These are phyloP conservation scores for Penicillium sp. DNA, from an alignment of 2,329 filamentous ascomycete genomes.

Conservation along the genomic window DNA sequence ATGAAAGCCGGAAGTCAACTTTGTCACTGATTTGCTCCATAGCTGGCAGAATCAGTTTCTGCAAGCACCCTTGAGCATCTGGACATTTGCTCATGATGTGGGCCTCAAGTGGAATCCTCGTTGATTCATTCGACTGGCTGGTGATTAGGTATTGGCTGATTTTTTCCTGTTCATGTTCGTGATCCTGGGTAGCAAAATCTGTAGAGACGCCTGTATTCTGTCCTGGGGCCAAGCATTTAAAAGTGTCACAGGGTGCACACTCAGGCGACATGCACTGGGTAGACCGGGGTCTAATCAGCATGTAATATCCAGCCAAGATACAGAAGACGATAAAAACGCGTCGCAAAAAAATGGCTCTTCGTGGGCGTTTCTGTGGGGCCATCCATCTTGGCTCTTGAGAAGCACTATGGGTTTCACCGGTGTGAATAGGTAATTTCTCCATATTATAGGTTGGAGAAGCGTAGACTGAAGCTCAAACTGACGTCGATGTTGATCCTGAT, in stretches of 20 bases:
- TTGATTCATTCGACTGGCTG: neutral
- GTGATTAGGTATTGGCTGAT: neutral
- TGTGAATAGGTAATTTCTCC: conserved; percentile 23
- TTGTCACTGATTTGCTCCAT: conserved; percentile 82
- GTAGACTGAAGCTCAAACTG: neutral
- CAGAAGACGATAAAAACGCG: conserved; percentile 11
- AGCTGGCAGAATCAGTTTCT: conserved; percentile 75
- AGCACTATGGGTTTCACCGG: conserved; percentile 4
- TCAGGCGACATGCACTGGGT: neutral
- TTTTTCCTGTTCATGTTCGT: neutral
- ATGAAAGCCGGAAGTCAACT: conserved; percentile 88
- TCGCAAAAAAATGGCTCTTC: neutral
- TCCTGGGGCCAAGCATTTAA: neutral
- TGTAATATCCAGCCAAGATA: conserved; percentile 14
- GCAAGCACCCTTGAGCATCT: conserved; percentile 81
- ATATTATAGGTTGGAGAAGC: conserved; percentile 4
- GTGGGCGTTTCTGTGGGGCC: neutral
- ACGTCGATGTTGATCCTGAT: conserved; percentile 2
- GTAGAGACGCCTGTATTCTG: neutral
- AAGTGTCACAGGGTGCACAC: neutral
- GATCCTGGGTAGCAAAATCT: neutral
- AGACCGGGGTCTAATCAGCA: neutral
- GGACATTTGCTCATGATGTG: conserved; percentile 99
- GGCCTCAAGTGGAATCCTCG: conserved; percentile 74
- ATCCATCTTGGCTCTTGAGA: neutral